These are phyloP conservation scores for Tricholoma sp. DNA, from an alignment of 768 basidiomycete species.

Conservation along the genomic window DNA sequence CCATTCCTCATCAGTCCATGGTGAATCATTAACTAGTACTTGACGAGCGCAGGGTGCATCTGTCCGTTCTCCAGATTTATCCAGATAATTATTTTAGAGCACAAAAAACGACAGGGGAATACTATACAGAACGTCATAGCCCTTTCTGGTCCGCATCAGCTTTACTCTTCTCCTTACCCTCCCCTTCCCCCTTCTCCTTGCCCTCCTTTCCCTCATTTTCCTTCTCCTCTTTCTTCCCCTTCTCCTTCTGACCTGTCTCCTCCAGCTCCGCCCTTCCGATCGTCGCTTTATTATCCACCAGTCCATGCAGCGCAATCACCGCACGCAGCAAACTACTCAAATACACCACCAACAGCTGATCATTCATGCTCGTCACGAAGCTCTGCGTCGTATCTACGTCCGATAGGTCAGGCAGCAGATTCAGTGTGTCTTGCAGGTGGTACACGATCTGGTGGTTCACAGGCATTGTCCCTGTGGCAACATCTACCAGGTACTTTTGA, in stretches of 20 bases:
- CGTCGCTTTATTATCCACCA: conserved; percentile 85
- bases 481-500: conserved; percentile 81
- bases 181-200: conserved; percentile 11
- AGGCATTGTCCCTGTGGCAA: conserved; percentile 75
- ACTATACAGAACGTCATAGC: conserved; percentile 6
- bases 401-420: conserved; percentile 84
- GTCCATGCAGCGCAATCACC: conserved; percentile 86
- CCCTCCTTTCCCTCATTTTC: conserved; percentile 11
- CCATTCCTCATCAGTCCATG: too few relatives aligned
- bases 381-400: conserved; percentile 61
- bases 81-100: background rate
- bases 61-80: background rate
- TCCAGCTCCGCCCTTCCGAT: conserved; percentile 78
- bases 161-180: conserved; percentile 20
- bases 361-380: conserved; percentile 89
- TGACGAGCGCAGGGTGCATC: background rate
- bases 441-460: conserved; percentile 96
- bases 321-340: conserved; percentile 84
- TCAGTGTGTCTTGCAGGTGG: conserved; percentile 92
- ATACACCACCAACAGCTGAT: conserved; percentile 91
- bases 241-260: conserved; percentile 52
- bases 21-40: too few relatives aligned
- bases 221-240: conserved; percentile 30
- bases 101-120: background rate
- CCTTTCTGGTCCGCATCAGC: conserved; percentile 21